Evolutionary conservation across 169 alveolate genomes (phyloP).

Genomic region (Plasmodium gaboni): DNA sequence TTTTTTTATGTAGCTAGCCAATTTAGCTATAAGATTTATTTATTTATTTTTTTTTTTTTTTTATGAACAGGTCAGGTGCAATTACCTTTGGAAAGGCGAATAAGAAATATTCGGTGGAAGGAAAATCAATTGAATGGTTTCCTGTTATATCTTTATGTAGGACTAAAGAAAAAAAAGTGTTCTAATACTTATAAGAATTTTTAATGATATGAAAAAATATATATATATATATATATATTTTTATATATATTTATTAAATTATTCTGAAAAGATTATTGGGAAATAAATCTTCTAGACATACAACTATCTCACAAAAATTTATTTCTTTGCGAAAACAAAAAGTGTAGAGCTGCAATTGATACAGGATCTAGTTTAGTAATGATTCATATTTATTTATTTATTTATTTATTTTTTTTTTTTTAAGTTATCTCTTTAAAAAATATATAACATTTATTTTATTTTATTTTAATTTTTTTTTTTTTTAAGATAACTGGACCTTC

Average conservation of each 20-base stretch:
- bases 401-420: too few species aligned
- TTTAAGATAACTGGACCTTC: constrained; percentile 90
- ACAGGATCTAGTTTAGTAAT: constrained; percentile 91
- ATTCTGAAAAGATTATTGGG: constrained; percentile 89
- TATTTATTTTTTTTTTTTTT: background rate
- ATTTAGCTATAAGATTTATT: background rate
- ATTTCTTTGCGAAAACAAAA: constrained; percentile 78
- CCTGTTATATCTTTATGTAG: constrained; percentile 89
- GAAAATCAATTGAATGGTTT: constrained; percentile 91
- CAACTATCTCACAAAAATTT: constrained; percentile 84
- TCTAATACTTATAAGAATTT: too few species aligned
- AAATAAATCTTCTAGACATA: constrained; percentile 87
- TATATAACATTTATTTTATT: background rate
- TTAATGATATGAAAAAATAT: background rate
- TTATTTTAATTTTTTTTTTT: background rate
- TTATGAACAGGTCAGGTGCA: constrained; percentile 61
- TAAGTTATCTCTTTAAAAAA: background rate
- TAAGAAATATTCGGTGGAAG: constrained; percentile 87
- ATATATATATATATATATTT: background rate
- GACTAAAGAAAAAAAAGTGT: background rate
- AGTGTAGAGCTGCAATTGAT: constrained; percentile 93
- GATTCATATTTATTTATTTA: background rate
- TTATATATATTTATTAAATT: background rate
- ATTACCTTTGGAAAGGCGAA: constrained; percentile 91
- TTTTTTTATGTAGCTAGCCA: background rate